phyloP scores from a whole-genome alignment of 768 basidiomycete genomes.

The Lactarius hatsudake region DNA sequence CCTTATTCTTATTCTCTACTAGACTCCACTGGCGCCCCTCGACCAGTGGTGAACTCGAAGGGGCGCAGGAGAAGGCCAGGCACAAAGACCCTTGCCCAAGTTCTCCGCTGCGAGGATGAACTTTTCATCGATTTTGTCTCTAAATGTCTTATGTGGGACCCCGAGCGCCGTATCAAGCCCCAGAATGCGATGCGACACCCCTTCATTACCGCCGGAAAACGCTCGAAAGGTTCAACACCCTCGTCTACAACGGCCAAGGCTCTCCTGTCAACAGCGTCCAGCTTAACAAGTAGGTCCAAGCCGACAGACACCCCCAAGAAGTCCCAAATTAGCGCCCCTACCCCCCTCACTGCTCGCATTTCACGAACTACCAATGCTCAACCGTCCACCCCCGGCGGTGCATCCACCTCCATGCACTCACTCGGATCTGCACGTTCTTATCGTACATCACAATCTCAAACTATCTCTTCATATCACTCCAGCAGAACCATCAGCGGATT shows the following conservation, averaged over 20 bases:
- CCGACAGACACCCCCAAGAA: constrained; percentile 80
- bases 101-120: constrained; percentile 89
- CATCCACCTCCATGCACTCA: constrained; percentile 45
- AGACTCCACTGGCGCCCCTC: constrained; percentile 93
- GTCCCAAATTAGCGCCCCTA: constrained; percentile 85
- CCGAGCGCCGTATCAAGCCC: constrained; percentile 92
- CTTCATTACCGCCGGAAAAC: constrained; percentile 68
- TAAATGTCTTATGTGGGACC: constrained; percentile 98
- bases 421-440: constrained; percentile 64
- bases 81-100: constrained; percentile 84
- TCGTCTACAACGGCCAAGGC: constrained; percentile 49
- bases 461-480: constrained; percentile 70
- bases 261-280: constrained; percentile 57
- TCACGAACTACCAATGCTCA: constrained; percentile 53
- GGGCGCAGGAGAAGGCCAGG: constrained; percentile 90
- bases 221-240: constrained; percentile 44
- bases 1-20: constrained; percentile 14
- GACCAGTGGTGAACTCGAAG: constrained; percentile 94
- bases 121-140: constrained; percentile 95
- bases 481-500: constrained; percentile 71
- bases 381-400: constrained; percentile 56
- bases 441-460: constrained; percentile 64
- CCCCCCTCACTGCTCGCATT: constrained; percentile 78
- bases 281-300: constrained; percentile 52
- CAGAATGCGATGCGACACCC: constrained; percentile 89